Base-by-base conservation (phyloP, 306 rosid species). In the Vigna trinervia region DNA sequence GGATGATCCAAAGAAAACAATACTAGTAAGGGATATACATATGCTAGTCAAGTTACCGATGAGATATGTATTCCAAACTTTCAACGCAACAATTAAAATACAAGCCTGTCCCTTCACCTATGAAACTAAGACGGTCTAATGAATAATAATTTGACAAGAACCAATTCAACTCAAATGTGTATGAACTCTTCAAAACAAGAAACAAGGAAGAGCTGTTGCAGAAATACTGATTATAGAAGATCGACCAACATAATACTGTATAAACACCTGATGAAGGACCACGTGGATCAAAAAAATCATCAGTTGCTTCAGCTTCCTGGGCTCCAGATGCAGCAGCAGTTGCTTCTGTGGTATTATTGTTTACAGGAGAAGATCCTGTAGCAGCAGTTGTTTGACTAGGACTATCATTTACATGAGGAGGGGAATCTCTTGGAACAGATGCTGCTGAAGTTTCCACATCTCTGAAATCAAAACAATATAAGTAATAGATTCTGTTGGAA, bases 261-360 rank as follows among this genome's bases (percentile, higher is more conserved):
- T 12, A 20, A 81, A 12, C 63, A 89, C 98, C 99, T 79, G 88
- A 53, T 84, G 81, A 15, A 65, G 90, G 75, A 81, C 90, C 88
- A 58, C 99, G 98, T 36, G 99, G 98, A 66, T 96, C 99, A 85
- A 96, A 96, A 80, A 92, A 96, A 74, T 96, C 98, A 89, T 96
- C 98, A 41, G 81, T 81, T 46, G 84, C 79, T 82, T 80, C 87
- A 48, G 70, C 69, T 57, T 80, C 91, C 83, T 86, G 90, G 73
- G 78, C 82, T 68, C 84, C 88, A 46, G 83, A 48, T 45, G 87
- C 82, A 71, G 86, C 78, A 80, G 77, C 68, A 41, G 85, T 76
- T 75, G 74, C 73, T 81, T 87, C 90, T 57, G 75, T 78, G 79
- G 90, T 88, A 81, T 81, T 73, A 82, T 75, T 85, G 79, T 59